A percentile compares a stretch with the other conserved stretches of the same genome.
These are phyloP conservation scores for Flaveria sonorensis DNA, from an alignment of 129 eudicot genomes.

Conservation along the genomic window DNA sequence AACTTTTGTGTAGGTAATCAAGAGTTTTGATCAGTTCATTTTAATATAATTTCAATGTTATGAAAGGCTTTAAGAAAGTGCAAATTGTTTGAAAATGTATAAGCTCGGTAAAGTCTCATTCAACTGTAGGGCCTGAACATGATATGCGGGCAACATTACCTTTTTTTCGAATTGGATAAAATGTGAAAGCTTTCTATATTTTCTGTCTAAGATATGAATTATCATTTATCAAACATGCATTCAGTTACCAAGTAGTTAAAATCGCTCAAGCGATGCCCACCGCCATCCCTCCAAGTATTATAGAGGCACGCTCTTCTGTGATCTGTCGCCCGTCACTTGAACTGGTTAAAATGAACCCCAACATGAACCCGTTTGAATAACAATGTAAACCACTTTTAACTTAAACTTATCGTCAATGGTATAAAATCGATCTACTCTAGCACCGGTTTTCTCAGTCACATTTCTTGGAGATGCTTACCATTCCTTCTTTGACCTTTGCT, in stretches of 20 bases:
- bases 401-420: neutral
- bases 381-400: too few relatives aligned
- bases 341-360: too few relatives aligned
- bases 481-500: neutral
- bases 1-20: neutral
- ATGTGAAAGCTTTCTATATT: neutral
- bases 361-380: too few relatives aligned
- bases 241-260: neutral
- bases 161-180: neutral
- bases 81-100: neutral
- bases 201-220: neutral
- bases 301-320: neutral
- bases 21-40: neutral
- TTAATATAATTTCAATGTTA: neutral
- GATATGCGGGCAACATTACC: too few relatives aligned
- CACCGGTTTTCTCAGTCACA: neutral
- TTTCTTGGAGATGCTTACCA: neutral
- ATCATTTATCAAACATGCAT: too few relatives aligned
- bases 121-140: too few relatives aligned
- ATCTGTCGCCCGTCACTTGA: too few relatives aligned
- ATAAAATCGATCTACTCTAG: neutral
- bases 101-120: too few relatives aligned
- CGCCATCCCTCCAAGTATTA: neutral
- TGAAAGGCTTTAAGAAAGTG: neutral
- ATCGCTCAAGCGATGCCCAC: neutral